phyloP scores from a whole-genome alignment of 345 rosid genomes.

The Arabis alpina region DNA sequence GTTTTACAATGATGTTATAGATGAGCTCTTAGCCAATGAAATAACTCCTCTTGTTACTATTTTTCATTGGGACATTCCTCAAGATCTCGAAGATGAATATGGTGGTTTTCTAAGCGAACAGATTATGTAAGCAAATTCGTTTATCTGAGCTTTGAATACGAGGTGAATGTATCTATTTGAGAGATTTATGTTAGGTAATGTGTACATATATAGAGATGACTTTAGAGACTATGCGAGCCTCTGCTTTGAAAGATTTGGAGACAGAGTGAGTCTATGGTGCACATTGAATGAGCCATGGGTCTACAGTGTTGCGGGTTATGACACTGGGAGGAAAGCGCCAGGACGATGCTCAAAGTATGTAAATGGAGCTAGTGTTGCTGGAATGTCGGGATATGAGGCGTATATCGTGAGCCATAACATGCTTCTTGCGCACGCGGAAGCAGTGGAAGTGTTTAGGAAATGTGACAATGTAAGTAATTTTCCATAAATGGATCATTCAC shows the following conservation, averaged over 20 bases:
- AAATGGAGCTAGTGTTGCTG: slow-evolving; percentile 41
- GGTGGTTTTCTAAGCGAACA: slow-evolving; percentile 53
- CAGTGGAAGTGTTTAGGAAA: slow-evolving; percentile 44
- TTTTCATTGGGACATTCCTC: slow-evolving; percentile 65
- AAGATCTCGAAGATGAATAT: slow-evolving; percentile 56
- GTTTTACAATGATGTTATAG: slow-evolving; percentile 56
- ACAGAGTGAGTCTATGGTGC: slow-evolving; percentile 58
- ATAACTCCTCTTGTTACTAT: slow-evolving; percentile 56
- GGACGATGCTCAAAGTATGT: slow-evolving; percentile 47
- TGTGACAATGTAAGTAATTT: slow-evolving; percentile 38
- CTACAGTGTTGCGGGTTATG: slow-evolving; percentile 45
- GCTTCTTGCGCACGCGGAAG: slow-evolving; percentile 46
- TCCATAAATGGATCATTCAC: background rate
- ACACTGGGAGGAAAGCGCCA: slow-evolving; percentile 44
- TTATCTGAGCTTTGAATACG: background rate
- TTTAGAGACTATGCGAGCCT: slow-evolving; percentile 48
- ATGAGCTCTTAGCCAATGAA: slow-evolving; percentile 53
- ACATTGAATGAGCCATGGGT: slow-evolving; percentile 57
- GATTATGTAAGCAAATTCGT: slow-evolving; percentile 48
- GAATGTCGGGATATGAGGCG: slow-evolving; percentile 46
- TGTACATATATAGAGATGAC: slow-evolving; percentile 46
- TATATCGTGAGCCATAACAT: slow-evolving; percentile 45
- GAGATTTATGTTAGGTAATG: slow-evolving; percentile 10
- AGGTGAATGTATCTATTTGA: background rate
- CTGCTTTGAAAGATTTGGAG: slow-evolving; percentile 57